A percentile compares a stretch with the other conserved stretches of the same genome.
phyloP scores from a whole-genome alignment of 192 early-diverging fungal genomes.

The Podila epicladia region DNA sequence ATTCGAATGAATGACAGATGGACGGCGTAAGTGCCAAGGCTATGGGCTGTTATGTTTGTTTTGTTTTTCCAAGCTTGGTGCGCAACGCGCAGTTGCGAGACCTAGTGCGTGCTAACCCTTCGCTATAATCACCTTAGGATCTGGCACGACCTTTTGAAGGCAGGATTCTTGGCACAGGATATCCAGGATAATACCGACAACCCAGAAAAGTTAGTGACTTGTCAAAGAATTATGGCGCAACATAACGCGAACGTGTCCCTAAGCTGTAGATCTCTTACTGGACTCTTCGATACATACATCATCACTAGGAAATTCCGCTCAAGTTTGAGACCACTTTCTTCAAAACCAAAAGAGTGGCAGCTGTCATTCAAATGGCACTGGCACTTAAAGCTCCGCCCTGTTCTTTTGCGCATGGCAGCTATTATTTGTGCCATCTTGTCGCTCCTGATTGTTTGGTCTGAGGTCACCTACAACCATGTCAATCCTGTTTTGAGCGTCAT shows the following conservation, averaged over 20 bases:
- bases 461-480: constrained; percentile 85
- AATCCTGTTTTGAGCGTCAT: constrained; percentile 79
- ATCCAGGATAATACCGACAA: constrained; percentile 75
- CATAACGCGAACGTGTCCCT: not conserved
- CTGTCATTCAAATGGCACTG: constrained; percentile 81
- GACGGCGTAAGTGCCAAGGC: constrained; percentile 64
- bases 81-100: not conserved
- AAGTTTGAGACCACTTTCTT: constrained; percentile 58
- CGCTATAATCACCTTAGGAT: constrained; percentile 55
- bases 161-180: constrained; percentile 89
- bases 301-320: constrained; percentile 62
- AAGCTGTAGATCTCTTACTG: not conserved
- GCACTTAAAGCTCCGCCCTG: constrained; percentile 79
- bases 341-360: constrained; percentile 50
- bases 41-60: not conserved
- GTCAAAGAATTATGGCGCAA: not conserved
- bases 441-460: constrained; percentile 89
- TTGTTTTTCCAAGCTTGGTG: not conserved
- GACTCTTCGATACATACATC: not conserved
- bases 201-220: constrained; percentile 62
- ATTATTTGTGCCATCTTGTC: constrained; percentile 72
- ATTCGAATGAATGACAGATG: constrained; percentile 75
- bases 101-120: not conserved
- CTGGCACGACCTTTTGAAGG: constrained; percentile 75
- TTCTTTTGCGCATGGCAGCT: constrained; percentile 65